These are phyloP conservation scores for Bertia moriformis DNA, from an alignment of 2,329 filamentous ascomycete species.

Conservation along the genomic window DNA sequence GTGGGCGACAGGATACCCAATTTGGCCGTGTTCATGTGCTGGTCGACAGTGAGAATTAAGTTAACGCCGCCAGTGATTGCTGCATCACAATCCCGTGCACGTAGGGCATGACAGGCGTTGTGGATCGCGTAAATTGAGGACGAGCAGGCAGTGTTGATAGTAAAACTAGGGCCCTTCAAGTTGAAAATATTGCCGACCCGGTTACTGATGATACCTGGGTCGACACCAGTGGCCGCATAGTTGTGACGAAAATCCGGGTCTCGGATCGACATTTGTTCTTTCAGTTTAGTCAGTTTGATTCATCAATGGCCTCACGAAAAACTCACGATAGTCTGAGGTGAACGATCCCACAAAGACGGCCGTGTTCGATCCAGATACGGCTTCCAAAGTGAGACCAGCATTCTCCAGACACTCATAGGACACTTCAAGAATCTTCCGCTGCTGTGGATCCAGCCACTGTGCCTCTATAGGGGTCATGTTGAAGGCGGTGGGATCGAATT, in stretches of 20 bases:
- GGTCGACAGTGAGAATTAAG: constrained; percentile 12
- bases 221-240: constrained; percentile 16
- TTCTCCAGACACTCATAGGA: constrained; percentile 24
- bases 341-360: constrained; percentile 14
- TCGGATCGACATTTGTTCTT: constrained; percentile 10
- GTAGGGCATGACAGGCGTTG: constrained; percentile 12
- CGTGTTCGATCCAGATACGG: constrained; percentile 11
- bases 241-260: constrained; percentile 11
- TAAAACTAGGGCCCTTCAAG: constrained; percentile 17
- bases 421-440: constrained; percentile 21
- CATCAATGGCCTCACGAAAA: no score
- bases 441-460: constrained; percentile 24
- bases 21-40: constrained; percentile 6
- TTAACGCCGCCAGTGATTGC: constrained; percentile 21
- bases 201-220: constrained; percentile 19
- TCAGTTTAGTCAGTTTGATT: no score
- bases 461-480: constrained; percentile 21
- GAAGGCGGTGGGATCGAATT: constrained; percentile 23
- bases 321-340: constrained; percentile 6
- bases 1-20: constrained; percentile 7
- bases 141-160: constrained; percentile 20
- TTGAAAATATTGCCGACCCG: constrained; percentile 21
- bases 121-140: constrained; percentile 18
- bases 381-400: constrained; percentile 15
- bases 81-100: constrained; percentile 12